These are phyloP conservation scores for Globisporangium rhizosaccharum DNA, from an alignment of 352 stramenopile species.

Conservation along the genomic window DNA sequence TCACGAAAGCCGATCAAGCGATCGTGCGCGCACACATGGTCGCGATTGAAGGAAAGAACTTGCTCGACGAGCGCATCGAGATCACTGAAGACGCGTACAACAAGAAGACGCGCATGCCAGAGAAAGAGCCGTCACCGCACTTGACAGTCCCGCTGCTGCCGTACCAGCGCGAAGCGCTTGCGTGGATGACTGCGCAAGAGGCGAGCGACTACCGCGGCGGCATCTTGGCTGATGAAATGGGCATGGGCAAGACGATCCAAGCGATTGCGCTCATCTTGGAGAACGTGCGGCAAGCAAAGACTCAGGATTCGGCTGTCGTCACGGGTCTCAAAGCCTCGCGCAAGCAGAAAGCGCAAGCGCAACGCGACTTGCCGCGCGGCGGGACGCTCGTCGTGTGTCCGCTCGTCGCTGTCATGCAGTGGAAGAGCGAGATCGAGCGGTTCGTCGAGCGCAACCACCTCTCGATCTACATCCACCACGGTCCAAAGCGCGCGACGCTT, in stretches of 20 bases:
- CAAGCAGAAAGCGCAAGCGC: slow-evolving; percentile 2
- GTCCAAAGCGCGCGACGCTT: slow-evolving; percentile 72
- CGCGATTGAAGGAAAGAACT: slow-evolving; percentile 35
- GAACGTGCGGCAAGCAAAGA: slow-evolving; percentile 52
- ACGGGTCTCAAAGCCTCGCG: not conserved
- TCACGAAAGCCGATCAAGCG: slow-evolving; percentile 40
- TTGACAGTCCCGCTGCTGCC: slow-evolving; percentile 91
- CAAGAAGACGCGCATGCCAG: slow-evolving; percentile 59
- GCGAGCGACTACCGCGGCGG: slow-evolving; percentile 86
- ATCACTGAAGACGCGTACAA: slow-evolving; percentile 65
- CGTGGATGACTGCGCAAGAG: slow-evolving; percentile 95
- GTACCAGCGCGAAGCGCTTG: slow-evolving; percentile 98
- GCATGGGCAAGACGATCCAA: slow-evolving; percentile 97
- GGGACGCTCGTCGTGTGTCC: slow-evolving; percentile 97
- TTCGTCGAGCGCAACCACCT: slow-evolving; percentile 92
- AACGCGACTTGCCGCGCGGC: slow-evolving; percentile 21
- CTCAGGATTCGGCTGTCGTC: not conserved
- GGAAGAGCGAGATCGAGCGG: slow-evolving; percentile 86
- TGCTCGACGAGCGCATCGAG: slow-evolving; percentile 67
- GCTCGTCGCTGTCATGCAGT: slow-evolving; percentile 95
- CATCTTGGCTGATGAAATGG: slow-evolving; percentile 98
- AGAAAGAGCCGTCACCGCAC: slow-evolving; percentile 65
- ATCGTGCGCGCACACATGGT: slow-evolving; percentile 50
- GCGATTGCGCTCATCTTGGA: slow-evolving; percentile 95
- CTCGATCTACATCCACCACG: slow-evolving; percentile 96